Percentiles rank a stretch among this genome's conserved stretches.
Evolutionary conservation across 2,329 filamentous ascomycete genomes (phyloP).

Genomic region (Fusarium citri): DNA sequence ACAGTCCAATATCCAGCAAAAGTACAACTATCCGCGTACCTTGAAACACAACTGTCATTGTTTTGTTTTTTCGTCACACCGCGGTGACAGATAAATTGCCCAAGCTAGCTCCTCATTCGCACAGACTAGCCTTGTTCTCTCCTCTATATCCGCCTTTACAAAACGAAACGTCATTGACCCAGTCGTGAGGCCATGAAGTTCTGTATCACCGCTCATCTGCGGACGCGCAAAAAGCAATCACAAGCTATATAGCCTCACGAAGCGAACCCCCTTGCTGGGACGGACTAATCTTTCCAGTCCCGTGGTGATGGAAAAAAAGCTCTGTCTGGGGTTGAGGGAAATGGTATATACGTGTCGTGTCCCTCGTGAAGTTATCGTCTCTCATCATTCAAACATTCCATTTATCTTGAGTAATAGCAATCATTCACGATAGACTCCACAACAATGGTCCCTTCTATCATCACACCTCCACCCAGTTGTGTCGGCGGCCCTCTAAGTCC

Average conservation of each 20-base stretch:
- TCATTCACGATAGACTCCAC: not conserved
- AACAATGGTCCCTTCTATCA: constrained; percentile 21
- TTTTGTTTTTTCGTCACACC: not conserved
- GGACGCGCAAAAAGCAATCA: constrained; percentile 2
- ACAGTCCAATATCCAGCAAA: no score
- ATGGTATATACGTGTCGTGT: not conserved
- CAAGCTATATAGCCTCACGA: constrained; percentile 5
- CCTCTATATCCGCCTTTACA: not conserved
- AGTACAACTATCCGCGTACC: no score
- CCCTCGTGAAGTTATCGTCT: not conserved
- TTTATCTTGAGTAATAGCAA: not conserved
- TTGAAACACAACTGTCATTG: not conserved
- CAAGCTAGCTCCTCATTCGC: not conserved
- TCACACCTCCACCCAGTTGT: constrained; percentile 27
- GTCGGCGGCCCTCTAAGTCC: not conserved
- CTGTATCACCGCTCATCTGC: not conserved
- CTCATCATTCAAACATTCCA: not conserved
- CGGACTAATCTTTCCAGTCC: not conserved
- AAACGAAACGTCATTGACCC: not conserved
- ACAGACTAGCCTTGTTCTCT: not conserved
- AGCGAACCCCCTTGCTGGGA: not conserved
- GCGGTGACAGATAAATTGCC: not conserved
- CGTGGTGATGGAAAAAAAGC: not conserved
- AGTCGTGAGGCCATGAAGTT: not conserved
- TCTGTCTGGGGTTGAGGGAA: not conserved